A percentile compares a stretch with the other conserved stretches of the same genome.
Evolutionary conservation across 78 protist species (phyloP).

Genomic region (Bodo saltans): DNA sequence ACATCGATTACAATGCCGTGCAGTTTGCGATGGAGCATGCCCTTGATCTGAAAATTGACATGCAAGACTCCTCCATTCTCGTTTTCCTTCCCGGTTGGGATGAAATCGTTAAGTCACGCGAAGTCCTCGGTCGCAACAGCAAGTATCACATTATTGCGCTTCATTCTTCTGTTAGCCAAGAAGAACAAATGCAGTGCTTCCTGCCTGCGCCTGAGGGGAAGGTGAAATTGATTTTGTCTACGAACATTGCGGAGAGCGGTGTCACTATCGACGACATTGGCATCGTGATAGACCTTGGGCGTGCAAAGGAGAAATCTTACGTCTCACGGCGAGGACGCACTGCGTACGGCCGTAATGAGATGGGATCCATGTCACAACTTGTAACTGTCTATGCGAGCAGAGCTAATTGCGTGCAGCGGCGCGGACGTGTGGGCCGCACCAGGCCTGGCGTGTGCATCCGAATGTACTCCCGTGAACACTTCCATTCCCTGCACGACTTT

Average conservation of each 20-base stretch:
- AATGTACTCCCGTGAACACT: conserved; percentile 36
- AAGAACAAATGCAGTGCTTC: conserved; percentile 47
- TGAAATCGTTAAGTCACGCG: not conserved
- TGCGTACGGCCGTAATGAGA: conserved; percentile 33
- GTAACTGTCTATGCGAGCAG: conserved; percentile 38
- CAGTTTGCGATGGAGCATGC: not conserved
- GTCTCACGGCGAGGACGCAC: conserved; percentile 11
- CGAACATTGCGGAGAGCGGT: conserved; percentile 22
- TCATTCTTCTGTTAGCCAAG: conserved; percentile 47
- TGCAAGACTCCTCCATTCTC: not conserved
- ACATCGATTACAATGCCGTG: not conserved
- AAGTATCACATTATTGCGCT: not conserved
- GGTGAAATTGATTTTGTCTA: conserved; percentile 59
- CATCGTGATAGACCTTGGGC: conserved; percentile 50
- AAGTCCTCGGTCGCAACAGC: not conserved
- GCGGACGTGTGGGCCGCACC: conserved; percentile 93
- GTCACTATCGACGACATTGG: conserved; percentile 9
- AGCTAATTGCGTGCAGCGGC: conserved; percentile 82
- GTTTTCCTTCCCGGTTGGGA: not conserved
- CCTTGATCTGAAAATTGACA: not conserved
- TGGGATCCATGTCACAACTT: conserved; percentile 46
- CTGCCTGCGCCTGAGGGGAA: conserved; percentile 38
- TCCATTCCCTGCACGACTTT: conserved; percentile 38
- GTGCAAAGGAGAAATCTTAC: conserved; percentile 64
- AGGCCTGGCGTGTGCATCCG: conserved; percentile 65